Conservation (phyloP, 371 early-diverging fungal genomes). For the Circinella umbellata region DNA sequence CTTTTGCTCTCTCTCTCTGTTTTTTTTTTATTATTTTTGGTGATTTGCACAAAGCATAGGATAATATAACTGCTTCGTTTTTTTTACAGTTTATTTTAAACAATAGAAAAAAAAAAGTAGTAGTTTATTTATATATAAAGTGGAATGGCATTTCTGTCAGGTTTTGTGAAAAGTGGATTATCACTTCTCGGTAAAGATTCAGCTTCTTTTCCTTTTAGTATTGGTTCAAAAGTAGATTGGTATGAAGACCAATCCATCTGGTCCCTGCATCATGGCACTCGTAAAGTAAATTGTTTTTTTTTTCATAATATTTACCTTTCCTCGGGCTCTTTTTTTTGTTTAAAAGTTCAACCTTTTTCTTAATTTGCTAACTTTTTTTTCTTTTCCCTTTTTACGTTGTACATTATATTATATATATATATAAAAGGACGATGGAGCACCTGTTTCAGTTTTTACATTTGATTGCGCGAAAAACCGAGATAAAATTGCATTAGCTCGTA, state of each 20-base stretch:
- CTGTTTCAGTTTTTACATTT: conserved; percentile 89
- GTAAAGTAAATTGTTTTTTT: conserved; percentile 60
- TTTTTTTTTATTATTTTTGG: no score
- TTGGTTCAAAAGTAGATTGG: conserved; percentile 73
- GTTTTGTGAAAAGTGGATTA: conserved; percentile 71
- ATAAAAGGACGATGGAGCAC: conserved; percentile 70
- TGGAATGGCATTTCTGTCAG: conserved; percentile 55
- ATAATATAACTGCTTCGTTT: background rate
- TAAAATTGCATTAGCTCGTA: conserved; percentile 79
- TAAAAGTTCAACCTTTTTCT: background rate
- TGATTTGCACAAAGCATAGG: no score
- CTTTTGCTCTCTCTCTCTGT: no score
- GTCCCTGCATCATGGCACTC: conserved; percentile 81
- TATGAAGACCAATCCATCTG: conserved; percentile 74
- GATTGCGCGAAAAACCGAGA: conserved; percentile 71
- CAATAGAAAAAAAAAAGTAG: background rate
- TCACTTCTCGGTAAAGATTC: conserved; percentile 76
- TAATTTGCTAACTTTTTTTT: no score
- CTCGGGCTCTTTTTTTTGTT: background rate
- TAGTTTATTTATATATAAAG: no score
- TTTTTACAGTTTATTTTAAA: background rate
- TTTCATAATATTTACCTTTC: background rate
- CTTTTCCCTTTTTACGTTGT: no score
- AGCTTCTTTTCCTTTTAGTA: conserved; percentile 74
- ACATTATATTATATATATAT: background rate